Base-by-base conservation (phyloP, 306 rosid species). In the Alnus rubra region DNA sequence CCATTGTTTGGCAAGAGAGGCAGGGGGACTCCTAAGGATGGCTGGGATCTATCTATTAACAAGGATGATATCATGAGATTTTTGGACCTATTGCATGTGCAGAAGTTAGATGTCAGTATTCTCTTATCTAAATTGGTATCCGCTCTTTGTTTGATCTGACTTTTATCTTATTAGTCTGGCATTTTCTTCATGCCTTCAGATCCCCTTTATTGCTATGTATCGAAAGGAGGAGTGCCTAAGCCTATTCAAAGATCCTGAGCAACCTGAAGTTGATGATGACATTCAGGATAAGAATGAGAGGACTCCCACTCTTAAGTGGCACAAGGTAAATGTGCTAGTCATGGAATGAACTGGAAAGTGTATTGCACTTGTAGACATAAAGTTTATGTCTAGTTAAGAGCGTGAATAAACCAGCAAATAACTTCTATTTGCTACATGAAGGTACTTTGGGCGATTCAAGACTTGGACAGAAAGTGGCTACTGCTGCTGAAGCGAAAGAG, bases 361-460 rank as follows among this genome's bases (percentile, higher is more conserved):
- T 73, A 19, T 55, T 48, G 28, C 35, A 50, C 44, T 42, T 33
- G 51, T 18, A 60, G 69, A 44, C 30, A 44, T n/a, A 56, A 44
- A 74, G 4, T 31, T 48, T 28, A 1, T 4, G 37, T 28, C n/a
- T 69, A 16, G 47, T 49, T 59, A 67, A n/a, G 54, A 69, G 74
- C 49, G 31, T 44, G 19, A 42, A 23, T 31, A 31, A 74, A 48
- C 58, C 39, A 70, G n/a, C 65, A 54, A 83, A 39, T 85, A 75
- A 60, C 69, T 78, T 69, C 33, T 71, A 55, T 62, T 47, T 73
- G 87, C 84, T 80, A 53, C 30, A 4, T 78, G 23, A 74, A 95
- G 99, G 87, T 88, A 55, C 99, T 95, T 12, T 95, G 99, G 99
- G 97, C 93, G 59, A 88, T 95, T 77, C 97, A 90, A 78, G 96